Conservation (phyloP, 73 alveolate species). For the Tetrahymena elliotti region DNA sequence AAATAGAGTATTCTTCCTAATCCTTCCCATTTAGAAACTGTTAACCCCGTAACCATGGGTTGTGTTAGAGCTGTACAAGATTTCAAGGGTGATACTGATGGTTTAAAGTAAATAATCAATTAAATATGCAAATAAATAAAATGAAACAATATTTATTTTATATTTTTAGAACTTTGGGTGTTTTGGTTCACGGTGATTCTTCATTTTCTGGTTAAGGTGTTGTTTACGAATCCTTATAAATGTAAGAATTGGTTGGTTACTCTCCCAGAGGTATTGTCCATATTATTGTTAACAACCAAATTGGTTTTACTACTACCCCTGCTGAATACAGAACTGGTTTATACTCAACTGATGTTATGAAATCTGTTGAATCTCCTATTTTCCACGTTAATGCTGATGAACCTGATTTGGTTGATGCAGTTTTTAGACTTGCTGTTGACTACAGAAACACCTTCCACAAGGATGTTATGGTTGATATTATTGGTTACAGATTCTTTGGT, state of each 20-base stretch:
- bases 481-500: conserved; percentile 90
- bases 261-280: conserved; percentile 85
- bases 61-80: conserved; percentile 80
- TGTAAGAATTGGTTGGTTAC: conserved; percentile 73
- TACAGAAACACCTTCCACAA: conserved; percentile 38
- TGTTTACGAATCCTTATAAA: conserved; percentile 84
- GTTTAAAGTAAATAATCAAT: not conserved
- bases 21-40: conserved; percentile 94
- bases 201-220: conserved; percentile 97
- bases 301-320: conserved; percentile 92
- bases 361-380: conserved; percentile 82
- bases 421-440: conserved; percentile 53
- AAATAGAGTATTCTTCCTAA: conserved; percentile 75
- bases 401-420: conserved; percentile 50
- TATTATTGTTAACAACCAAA: conserved; percentile 83
- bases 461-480: conserved; percentile 67
- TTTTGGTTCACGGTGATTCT: conserved; percentile 92
- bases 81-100: conserved; percentile 8
- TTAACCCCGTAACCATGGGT: conserved; percentile 87
- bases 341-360: conserved; percentile 83
- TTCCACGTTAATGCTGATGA: conserved; percentile 91
- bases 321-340: conserved; percentile 72
- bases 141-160: no score
- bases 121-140: not conserved
- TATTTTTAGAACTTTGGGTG: conserved; percentile 31